These are phyloP conservation scores for Polychaeton citri DNA, from an alignment of 2,329 filamentous ascomycete species.

Conservation along the genomic window DNA sequence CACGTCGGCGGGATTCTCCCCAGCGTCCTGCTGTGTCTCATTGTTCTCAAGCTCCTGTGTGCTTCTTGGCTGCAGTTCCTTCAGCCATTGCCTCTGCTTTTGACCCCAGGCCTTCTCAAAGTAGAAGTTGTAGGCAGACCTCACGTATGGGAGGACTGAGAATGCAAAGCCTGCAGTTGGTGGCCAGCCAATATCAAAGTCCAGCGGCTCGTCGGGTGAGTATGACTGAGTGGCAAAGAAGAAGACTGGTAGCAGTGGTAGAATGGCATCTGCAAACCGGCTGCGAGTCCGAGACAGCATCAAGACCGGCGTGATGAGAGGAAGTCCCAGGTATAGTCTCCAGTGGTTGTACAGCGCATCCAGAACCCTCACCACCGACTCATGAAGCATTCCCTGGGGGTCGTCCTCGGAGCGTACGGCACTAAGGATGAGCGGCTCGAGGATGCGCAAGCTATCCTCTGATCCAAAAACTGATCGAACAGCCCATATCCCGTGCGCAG, in stretches of 20 bases:
- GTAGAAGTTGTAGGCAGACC: constrained; percentile 48
- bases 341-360: constrained; percentile 25
- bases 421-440: constrained; percentile 26
- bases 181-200: constrained; percentile 46
- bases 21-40: constrained; percentile 5
- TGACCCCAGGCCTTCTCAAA: constrained; percentile 47
- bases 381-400: constrained; percentile 7
- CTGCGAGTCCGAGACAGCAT: constrained; percentile 50
- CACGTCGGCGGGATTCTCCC: constrained; percentile 4
- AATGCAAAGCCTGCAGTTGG: constrained; percentile 54
- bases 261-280: constrained; percentile 44
- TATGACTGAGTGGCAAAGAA: constrained; percentile 45
- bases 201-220: constrained; percentile 28
- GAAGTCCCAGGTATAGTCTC: constrained; percentile 46
- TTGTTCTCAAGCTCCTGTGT: constrained; percentile 16
- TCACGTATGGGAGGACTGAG: constrained; percentile 51
- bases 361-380: constrained; percentile 17
- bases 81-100: constrained; percentile 47
- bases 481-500: constrained; percentile 44
- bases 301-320: constrained; percentile 54
- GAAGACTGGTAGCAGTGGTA: constrained; percentile 50
- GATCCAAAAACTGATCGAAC: constrained; percentile 53
- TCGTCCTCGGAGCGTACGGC: constrained; percentile 11
- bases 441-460: constrained; percentile 44
- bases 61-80: constrained; percentile 45